phyloP scores from a whole-genome alignment of 2,329 filamentous ascomycete species.

The Dactylonectria estremocensis region DNA sequence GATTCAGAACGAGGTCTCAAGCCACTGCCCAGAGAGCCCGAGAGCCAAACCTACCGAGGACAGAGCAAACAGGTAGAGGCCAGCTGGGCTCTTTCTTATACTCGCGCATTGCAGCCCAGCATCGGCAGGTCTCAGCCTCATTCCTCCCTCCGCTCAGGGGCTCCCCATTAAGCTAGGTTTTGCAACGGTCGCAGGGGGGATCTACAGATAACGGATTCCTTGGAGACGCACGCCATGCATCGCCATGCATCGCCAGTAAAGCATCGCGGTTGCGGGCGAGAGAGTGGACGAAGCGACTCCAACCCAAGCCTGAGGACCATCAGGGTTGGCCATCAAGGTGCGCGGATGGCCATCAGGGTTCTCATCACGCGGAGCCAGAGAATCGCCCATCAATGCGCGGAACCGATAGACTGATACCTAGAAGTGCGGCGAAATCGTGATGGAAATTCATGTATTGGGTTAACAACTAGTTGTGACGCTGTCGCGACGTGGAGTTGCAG shows the following conservation, averaged over 20 bases:
- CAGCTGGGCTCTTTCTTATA: slow-evolving; percentile 30
- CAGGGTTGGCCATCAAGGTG: slow-evolving; percentile 50
- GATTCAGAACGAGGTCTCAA: background rate
- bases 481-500: slow-evolving; percentile 6
- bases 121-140: slow-evolving; percentile 21
- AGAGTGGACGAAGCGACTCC: background rate
- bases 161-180: slow-evolving; percentile 1
- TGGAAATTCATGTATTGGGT: slow-evolving; percentile 2
- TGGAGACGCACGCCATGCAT: slow-evolving; percentile 14
- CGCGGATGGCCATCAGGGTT: slow-evolving; percentile 46
- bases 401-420: slow-evolving; percentile 14
- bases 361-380: slow-evolving; percentile 28
- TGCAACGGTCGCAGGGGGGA: slow-evolving; percentile 18
- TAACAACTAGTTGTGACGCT: slow-evolving; percentile 8
- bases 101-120: slow-evolving; percentile 8
- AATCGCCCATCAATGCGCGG: slow-evolving; percentile 5
- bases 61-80: slow-evolving; percentile 3
- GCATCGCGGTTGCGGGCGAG: slow-evolving; percentile 6
- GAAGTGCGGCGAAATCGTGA: background rate
- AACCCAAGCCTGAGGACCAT: slow-evolving; percentile 39
- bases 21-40: background rate
- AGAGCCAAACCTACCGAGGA: background rate
- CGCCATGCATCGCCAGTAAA: background rate
- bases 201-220: slow-evolving; percentile 15
- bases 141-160: slow-evolving; percentile 17